Conservation (phyloP, 495 filamentous ascomycete species). For the Penicillium longicatenatum region DNA sequence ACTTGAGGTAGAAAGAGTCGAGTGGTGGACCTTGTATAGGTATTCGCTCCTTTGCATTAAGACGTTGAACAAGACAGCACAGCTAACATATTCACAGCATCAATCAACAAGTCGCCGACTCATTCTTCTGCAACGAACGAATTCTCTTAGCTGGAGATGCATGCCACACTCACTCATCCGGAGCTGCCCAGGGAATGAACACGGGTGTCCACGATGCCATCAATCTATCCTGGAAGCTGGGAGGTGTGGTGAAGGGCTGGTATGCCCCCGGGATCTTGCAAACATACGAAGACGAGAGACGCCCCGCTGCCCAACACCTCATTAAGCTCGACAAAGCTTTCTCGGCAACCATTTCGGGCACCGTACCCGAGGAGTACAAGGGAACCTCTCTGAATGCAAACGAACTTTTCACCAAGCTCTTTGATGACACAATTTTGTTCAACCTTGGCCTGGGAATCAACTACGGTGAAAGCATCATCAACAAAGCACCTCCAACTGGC, state of each 20-base stretch:
- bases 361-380: too few species aligned
- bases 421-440: not conserved
- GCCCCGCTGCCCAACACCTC: conserved; percentile 42
- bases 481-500: too few species aligned
- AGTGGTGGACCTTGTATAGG: conserved; percentile 53
- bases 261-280: conserved; percentile 33
- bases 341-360: too few species aligned
- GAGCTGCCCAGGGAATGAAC: conserved; percentile 54
- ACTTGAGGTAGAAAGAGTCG: conserved; percentile 45
- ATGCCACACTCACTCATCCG: conserved; percentile 50
- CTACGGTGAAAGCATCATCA: too few species aligned
- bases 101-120: conserved; percentile 52
- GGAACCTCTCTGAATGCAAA: not conserved
- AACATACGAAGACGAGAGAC: conserved; percentile 45
- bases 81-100: conserved; percentile 42
- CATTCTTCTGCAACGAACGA: conserved; percentile 40
- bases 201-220: conserved; percentile 52
- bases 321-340: conserved; percentile 49
- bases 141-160: conserved; percentile 52
- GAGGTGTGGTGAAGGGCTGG: conserved; percentile 36
- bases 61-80: not conserved
- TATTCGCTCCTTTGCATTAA: too few species aligned
- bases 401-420: not conserved
- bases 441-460: too few species aligned
- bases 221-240: conserved; percentile 53